Conservation (phyloP, 331 rosid genomes). For the Malus hybrid region DNA sequence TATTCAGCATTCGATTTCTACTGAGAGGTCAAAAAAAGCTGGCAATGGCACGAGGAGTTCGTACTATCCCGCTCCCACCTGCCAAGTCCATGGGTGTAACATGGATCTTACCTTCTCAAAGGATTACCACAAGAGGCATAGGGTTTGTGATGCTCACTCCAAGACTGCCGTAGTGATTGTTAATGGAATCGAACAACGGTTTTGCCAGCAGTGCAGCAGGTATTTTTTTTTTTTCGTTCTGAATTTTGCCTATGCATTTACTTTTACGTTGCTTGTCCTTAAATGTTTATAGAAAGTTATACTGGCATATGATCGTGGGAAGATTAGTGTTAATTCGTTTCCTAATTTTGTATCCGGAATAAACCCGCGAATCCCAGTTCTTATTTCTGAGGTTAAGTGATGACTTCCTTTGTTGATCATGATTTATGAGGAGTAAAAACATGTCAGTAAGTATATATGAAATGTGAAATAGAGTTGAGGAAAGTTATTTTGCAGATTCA, state of each 20-base stretch:
- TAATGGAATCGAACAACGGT: slow-evolving; percentile 75
- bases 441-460: not conserved
- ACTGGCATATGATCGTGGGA: not conserved
- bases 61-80: slow-evolving; percentile 37
- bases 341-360: not conserved
- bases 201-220: slow-evolving; percentile 97
- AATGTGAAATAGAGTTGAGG: not conserved
- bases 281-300: not conserved
- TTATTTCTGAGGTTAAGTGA: not conserved
- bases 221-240: not conserved
- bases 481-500: slow-evolving; percentile 5
- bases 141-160: slow-evolving; percentile 84
- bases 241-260: not conserved
- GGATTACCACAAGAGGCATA: slow-evolving; percentile 81
- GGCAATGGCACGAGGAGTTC: slow-evolving; percentile 37
- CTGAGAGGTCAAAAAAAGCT: slow-evolving; percentile 40
- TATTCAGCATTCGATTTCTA: slow-evolving; percentile 6
- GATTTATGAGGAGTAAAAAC: not conserved
- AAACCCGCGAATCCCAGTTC: not conserved
- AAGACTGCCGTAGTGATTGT: slow-evolving; percentile 71
- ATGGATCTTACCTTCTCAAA: slow-evolving; percentile 72
- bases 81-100: slow-evolving; percentile 78
- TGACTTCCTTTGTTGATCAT: not conserved
- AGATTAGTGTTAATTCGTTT: slow-evolving; percentile 1
- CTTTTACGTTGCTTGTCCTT: not conserved